Percentiles rank a stretch among this genome's conserved stretches.
Evolutionary conservation across 2,329 filamentous ascomycete species (phyloP).

Genomic region (Bipolaris gigantea): DNA sequence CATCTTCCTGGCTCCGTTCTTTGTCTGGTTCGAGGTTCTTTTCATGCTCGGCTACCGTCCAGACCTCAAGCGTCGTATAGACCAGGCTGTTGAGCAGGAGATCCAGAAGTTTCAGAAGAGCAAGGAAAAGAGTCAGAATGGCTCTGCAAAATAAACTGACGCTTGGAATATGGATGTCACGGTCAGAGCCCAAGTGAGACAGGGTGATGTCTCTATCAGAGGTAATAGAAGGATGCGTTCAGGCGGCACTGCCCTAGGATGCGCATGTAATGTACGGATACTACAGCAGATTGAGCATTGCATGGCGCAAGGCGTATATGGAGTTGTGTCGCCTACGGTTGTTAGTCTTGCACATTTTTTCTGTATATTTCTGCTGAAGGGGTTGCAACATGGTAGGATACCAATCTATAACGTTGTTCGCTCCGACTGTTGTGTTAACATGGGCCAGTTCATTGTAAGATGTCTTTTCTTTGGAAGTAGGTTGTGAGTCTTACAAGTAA

Average conservation of each 20-base stretch:
- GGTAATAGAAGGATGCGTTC: background rate
- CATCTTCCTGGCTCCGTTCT: conserved; percentile 89
- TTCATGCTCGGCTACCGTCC: conserved; percentile 90
- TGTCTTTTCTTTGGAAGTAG: background rate
- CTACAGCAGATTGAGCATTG: conserved; percentile 22
- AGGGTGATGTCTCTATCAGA: background rate
- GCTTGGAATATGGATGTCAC: background rate
- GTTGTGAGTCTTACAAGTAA: background rate
- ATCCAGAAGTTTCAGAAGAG: conserved; percentile 69
- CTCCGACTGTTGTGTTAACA: background rate
- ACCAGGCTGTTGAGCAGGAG: conserved; percentile 74
- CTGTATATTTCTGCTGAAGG: background rate
- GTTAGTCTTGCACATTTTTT: conserved; percentile 1
- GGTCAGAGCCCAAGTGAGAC: background rate
- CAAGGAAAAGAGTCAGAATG: conserved; percentile 52
- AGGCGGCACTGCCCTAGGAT: background rate
- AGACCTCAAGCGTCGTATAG: conserved; percentile 79
- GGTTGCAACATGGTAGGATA: conserved; percentile 11
- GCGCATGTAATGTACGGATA: conserved; percentile 9
- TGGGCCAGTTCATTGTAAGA: background rate
- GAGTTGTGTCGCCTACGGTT: conserved; percentile 12
- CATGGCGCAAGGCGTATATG: conserved; percentile 27
- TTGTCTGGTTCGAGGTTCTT: conserved; percentile 93
- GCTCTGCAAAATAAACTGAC: conserved; percentile 24
- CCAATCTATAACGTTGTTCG: conserved; percentile 6